Conservation (phyloP, 2,329 filamentous ascomycete genomes). For the Paradendryphiella salina region DNA sequence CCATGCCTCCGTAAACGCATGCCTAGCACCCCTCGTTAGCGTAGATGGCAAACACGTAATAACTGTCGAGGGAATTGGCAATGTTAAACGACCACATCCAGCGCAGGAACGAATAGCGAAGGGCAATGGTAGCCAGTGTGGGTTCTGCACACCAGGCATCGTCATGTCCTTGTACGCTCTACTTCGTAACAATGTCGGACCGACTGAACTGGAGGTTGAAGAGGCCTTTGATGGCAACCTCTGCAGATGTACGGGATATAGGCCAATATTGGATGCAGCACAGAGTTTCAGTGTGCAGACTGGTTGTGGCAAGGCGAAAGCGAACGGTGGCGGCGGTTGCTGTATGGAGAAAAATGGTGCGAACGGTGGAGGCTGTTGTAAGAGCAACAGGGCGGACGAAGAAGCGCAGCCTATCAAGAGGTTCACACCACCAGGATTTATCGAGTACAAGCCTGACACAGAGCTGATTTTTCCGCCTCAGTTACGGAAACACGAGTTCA, state of each 20-base stretch:
- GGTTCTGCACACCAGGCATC: slow-evolving; percentile 96
- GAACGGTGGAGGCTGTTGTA: slow-evolving; percentile 51
- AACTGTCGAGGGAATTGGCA: slow-evolving; percentile 94
- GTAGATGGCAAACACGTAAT: slow-evolving; percentile 98
- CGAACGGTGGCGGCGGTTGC: slow-evolving; percentile 67
- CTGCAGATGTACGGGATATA: slow-evolving; percentile 92
- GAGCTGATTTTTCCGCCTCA: slow-evolving; percentile 92
- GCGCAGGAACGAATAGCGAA: slow-evolving; percentile 89
- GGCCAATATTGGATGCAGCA: slow-evolving; percentile 90
- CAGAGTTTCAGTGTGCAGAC: slow-evolving; percentile 75
- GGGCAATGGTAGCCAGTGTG: slow-evolving; percentile 89
- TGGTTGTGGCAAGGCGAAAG: slow-evolving; percentile 59
- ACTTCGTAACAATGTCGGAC: slow-evolving; percentile 77
- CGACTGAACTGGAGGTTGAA: slow-evolving; percentile 81
- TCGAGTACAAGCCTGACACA: slow-evolving; percentile 90
- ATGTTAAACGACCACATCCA: slow-evolving; percentile 82
- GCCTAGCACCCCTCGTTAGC: slow-evolving; percentile 86
- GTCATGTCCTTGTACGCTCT: slow-evolving; percentile 97
- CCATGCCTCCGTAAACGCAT: slow-evolving; percentile 95
- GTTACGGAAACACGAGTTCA: slow-evolving; percentile 79
- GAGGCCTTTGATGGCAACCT: slow-evolving; percentile 97
- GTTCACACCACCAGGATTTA: slow-evolving; percentile 88
- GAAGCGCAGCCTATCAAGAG: slow-evolving; percentile 55
- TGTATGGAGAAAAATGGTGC: slow-evolving; percentile 64
- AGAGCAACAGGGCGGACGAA: slow-evolving; percentile 44